phyloP scores from a whole-genome alignment of 2,329 filamentous ascomycete genomes.

The Pezicula neosporulosa region DNA sequence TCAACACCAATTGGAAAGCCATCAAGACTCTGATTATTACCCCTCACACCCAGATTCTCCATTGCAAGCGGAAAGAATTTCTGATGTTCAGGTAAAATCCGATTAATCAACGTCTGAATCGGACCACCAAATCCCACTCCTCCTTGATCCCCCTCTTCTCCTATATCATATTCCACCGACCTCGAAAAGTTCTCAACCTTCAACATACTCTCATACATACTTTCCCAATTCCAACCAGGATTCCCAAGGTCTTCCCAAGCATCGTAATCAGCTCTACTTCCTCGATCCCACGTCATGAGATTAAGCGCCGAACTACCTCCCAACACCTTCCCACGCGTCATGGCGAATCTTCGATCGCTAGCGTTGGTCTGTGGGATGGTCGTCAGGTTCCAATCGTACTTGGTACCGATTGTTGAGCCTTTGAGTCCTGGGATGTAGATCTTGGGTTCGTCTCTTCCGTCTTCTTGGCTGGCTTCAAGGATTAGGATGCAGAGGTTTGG shows the following conservation, averaged over 20 bases:
- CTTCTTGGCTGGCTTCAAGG: no score
- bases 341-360: conserved; percentile 13
- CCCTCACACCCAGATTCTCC: conserved; percentile 38
- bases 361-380: conserved; percentile 32
- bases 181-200: conserved; percentile 12
- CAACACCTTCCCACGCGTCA: conserved; percentile 30
- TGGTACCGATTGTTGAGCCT: conserved; percentile 6
- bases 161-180: conserved; percentile 11
- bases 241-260: conserved; percentile 39
- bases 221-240: conserved; percentile 38
- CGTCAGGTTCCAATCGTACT: conserved; percentile 38
- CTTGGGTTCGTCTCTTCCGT: no score
- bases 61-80: conserved; percentile 41
- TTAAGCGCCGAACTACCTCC: conserved; percentile 31
- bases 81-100: conserved; percentile 39
- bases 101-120: conserved; percentile 36
- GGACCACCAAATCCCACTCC: conserved; percentile 34
- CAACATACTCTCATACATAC: conserved; percentile 23
- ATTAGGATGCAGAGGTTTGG: no score
- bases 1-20: conserved; percentile 48
- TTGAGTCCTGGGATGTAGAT: no score
- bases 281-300: conserved; percentile 20
- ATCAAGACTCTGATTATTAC: conserved; percentile 41
- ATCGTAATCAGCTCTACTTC: conserved; percentile 26
- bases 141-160: no score